Base-by-base conservation (phyloP, 768 basidiomycete genomes). In the Boletus reticulatus region DNA sequence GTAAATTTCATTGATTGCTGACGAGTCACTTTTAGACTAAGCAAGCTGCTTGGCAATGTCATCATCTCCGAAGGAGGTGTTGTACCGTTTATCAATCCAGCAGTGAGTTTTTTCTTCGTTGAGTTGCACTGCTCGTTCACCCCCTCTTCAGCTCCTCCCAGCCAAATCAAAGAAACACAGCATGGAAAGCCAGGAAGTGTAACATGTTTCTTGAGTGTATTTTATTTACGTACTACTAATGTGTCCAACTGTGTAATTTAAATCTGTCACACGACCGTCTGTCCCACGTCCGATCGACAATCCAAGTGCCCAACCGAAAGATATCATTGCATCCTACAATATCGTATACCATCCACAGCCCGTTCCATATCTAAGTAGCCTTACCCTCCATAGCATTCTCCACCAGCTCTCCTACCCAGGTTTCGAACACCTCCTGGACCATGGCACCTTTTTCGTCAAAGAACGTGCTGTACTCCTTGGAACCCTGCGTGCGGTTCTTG, bases 61-160 rank as follows among this genome's bases (percentile, higher is more conserved):
- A 85, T 94, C 73, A 95, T 96, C 77, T 94, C 92, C 34, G 92
- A 96, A 72, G 94, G 94, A 75, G 94, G 94, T 81, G 92, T 94
- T 55, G 87, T 93, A 19, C 91, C 91, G 55, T 83, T 82, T 69
- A 96, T 96, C 69, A 80, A 83, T 65, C 76, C 83, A 47, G 85
- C 83, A 55, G 78, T 81, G 57, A 43, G 67, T 55, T 20, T 2
- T 31, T 17, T 4, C 24, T 5, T 36, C 3, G 34, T 31, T 11
- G 20, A 4, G 14, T 27, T 20, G 34, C 19, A 7, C 17, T 36
- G 4, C 2, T 36, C n/a, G 12, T 39, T 62, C 50, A 58, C 12
- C 5, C 1, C 8, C 16, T 20, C 10, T 24, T 24, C 13, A 70
- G 69, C 69, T 70, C 36, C 71, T 70, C 41, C 69, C 69, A 13